These are phyloP conservation scores for Tolypocladium capitatum DNA, from an alignment of 2,329 filamentous ascomycete species.

Conservation along the genomic window DNA sequence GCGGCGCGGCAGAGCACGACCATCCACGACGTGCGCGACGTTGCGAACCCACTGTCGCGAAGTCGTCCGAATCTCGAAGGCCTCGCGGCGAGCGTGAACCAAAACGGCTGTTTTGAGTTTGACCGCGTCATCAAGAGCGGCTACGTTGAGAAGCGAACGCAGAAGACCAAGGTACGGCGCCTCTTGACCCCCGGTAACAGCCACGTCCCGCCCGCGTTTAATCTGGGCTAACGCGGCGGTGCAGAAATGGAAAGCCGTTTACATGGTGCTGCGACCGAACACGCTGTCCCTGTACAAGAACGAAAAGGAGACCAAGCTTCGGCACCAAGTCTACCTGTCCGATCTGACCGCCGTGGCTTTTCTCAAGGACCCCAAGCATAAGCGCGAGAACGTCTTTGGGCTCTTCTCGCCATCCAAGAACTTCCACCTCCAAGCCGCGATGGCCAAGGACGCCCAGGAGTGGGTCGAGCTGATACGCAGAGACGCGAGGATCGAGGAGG, in stretches of 20 bases:
- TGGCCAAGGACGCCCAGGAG: constrained; percentile 60
- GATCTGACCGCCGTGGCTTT: constrained; percentile 85
- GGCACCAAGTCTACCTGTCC: constrained; percentile 74
- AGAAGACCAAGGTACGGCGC: constrained; percentile 71
- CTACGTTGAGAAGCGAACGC: constrained; percentile 73
- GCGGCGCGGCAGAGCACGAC: background rate
- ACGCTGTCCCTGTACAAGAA: constrained; percentile 88
- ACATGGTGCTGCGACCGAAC: constrained; percentile 81
- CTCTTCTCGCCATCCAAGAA: constrained; percentile 86
- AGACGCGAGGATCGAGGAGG: constrained; percentile 74
- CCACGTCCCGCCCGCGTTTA: background rate
- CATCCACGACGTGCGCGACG: constrained; percentile 5
- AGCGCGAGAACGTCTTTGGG: constrained; percentile 76
- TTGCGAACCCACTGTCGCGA: constrained; percentile 9
- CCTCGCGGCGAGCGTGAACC: constrained; percentile 68
- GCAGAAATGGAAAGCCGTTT: constrained; percentile 80
- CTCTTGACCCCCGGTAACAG: constrained; percentile 3
- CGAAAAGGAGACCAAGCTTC: constrained; percentile 76
- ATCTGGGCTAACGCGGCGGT: constrained; percentile 8
- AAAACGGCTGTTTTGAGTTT: constrained; percentile 92
- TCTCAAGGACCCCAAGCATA: constrained; percentile 79
- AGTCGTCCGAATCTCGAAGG: constrained; percentile 36
- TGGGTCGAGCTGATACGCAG: constrained; percentile 76
- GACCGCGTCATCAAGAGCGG: constrained; percentile 88
- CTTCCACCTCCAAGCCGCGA: constrained; percentile 73